These are phyloP conservation scores for Leccinum ochraceum DNA, from an alignment of 768 basidiomycete genomes.

Conservation along the genomic window DNA sequence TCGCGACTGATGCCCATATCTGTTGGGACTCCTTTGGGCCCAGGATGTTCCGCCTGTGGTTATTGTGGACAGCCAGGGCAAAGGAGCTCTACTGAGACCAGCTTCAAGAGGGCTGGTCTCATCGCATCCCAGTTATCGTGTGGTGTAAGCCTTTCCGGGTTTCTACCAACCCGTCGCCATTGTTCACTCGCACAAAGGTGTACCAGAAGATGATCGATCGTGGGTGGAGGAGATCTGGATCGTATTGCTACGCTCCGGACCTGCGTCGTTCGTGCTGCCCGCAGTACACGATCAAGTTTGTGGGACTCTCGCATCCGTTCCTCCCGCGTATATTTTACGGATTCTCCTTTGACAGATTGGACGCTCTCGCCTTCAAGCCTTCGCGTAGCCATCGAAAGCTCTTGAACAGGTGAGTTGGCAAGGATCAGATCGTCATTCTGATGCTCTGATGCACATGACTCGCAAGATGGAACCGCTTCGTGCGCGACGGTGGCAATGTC, in stretches of 20 bases:
- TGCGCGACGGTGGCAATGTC: slow-evolving; percentile 45
- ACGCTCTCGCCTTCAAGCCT: slow-evolving; percentile 63
- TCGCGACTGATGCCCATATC: slow-evolving; percentile 28
- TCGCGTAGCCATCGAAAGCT: slow-evolving; percentile 77
- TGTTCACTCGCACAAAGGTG: slow-evolving; percentile 41
- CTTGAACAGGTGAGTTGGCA: slow-evolving; percentile 55
- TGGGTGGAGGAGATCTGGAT: slow-evolving; percentile 83
- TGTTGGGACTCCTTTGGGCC: slow-evolving; percentile 27
- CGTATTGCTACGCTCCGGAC: slow-evolving; percentile 88
- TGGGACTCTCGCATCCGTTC: slow-evolving; percentile 14
- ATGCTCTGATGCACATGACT: not conserved
- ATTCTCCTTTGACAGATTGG: slow-evolving; percentile 48
- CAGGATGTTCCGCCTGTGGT: slow-evolving; percentile 52
- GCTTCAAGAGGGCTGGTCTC: slow-evolving; percentile 49
- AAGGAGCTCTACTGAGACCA: slow-evolving; percentile 44
- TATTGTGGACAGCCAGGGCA: slow-evolving; percentile 63
- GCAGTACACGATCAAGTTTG: slow-evolving; percentile 89
- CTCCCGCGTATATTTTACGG: slow-evolving; percentile 20
- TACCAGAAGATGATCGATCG: slow-evolving; percentile 85
- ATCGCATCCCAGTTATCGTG: slow-evolving; percentile 54
- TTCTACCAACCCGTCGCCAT: not conserved
- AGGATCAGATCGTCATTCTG: no score
- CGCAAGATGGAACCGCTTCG: slow-evolving; percentile 71
- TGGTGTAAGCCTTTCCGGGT: slow-evolving; percentile 35
- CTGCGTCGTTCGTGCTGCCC: slow-evolving; percentile 84